Base-by-base conservation (phyloP, 1,284 basidiomycete genomes). In the Tausonia pullulans region DNA sequence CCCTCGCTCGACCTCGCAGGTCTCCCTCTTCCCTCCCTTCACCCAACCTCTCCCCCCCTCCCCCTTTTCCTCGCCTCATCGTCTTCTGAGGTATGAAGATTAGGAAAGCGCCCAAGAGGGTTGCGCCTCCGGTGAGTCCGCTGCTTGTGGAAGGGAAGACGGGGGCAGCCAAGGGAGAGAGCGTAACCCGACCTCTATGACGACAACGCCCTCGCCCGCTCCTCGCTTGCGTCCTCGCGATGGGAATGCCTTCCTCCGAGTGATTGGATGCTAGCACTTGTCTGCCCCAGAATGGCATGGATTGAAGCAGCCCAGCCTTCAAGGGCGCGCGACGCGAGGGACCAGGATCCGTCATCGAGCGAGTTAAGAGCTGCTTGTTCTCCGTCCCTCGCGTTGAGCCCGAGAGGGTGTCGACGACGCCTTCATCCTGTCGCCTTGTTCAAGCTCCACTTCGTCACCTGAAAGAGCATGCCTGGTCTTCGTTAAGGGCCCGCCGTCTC, bases 121-220 rank as follows among this genome's bases (percentile, higher is more conserved):
- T 64, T 11, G 57, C 52, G 3, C 62, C 57, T 27, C 62, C 62
- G 60, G 62, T 64, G 14, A 41, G 62, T 64, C 41, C 45, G 50
- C n/a, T 27, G 10, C 44, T 10, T 63, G 39, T 55, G n/a, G 5
- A 27, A 7, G 39, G 11, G 5, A 6, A 9, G 27, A 7, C 16
- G 57, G 4, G 40, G 40, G 1, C 8, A 39, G 53, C 8, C 8
- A 39, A 8, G 43, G 57, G 40, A 16, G 43, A 5, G 57, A 11
- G 40, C 16, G n/a, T 14, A 5, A 6, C 13, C 41, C 11, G 13
- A 43, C 11, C 11, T 39, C 45, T 58, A 27, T 27, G 27, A 27
- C 27, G 27, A 27, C 27, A 27, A 27, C 27, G 27, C 27, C 27
- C 27, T 27, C 27, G 27, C 27, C 27, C 27, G 27, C 27, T 27